Evolutionary conservation across 352 stramenopile species (phyloP).

Genomic region (Phytophthora meadii): DNA sequence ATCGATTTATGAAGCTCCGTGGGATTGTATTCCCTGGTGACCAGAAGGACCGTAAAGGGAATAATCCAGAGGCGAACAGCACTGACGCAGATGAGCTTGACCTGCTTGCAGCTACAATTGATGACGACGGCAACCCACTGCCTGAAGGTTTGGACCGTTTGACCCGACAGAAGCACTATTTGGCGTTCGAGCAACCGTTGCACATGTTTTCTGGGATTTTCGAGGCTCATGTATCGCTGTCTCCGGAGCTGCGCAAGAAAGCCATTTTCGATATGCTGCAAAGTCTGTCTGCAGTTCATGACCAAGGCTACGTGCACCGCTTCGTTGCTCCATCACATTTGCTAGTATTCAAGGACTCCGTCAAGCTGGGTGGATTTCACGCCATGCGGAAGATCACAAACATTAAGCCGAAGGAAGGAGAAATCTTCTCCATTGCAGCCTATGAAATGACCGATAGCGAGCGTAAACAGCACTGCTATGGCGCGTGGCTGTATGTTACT

Average conservation of each 20-base stretch:
- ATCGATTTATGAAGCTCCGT: conserved; percentile 63
- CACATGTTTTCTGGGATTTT: conserved; percentile 82
- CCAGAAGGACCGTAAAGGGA: conserved; percentile 35
- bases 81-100: conserved; percentile 44
- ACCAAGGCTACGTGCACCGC: conserved; percentile 78
- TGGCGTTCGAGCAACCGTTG: conserved; percentile 81
- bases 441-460: conserved; percentile 82
- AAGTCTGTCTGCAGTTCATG: conserved; percentile 67
- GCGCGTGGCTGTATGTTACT: conserved; percentile 68
- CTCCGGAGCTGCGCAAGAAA: conserved; percentile 63
- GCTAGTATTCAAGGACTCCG: conserved; percentile 70
- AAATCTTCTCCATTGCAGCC: conserved; percentile 29
- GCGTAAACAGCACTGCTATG: conserved; percentile 76
- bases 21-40: conserved; percentile 79
- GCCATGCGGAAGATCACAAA: conserved; percentile 60
- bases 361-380: conserved; percentile 79
- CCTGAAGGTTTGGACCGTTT: conserved; percentile 48
- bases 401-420: conserved; percentile 44
- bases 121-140: conserved; percentile 39
- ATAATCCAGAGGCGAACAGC: conserved; percentile 9
- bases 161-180: conserved; percentile 62
- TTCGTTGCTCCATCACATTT: conserved; percentile 77
- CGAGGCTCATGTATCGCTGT: conserved; percentile 59
- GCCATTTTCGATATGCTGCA: conserved; percentile 77
- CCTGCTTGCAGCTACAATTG: conserved; percentile 42